Evolutionary conservation across 441 rosid species (phyloP).

Genomic region (Jatropha podagrica): DNA sequence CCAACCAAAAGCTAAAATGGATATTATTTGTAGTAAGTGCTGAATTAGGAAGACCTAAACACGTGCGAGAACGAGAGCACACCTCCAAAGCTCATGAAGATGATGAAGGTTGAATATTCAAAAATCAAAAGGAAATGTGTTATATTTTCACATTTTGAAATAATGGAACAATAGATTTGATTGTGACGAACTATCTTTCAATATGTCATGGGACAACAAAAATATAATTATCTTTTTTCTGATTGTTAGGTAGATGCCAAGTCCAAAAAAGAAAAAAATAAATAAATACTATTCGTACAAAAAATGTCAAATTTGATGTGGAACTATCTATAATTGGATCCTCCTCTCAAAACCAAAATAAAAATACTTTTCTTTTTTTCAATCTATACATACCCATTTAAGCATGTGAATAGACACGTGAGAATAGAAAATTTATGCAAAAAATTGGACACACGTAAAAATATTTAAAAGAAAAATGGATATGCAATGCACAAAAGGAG

Average conservation of each 20-base stretch:
- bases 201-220: background rate
- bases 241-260: background rate
- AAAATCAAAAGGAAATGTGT: too few species aligned
- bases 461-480: background rate
- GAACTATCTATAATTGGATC: background rate
- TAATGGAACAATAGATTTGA: background rate
- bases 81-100: too few species aligned
- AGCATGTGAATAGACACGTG: background rate
- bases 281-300: background rate
- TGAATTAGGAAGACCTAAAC: too few species aligned
- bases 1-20: too few species aligned
- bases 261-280: background rate
- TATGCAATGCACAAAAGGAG: background rate
- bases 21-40: too few species aligned
- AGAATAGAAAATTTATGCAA: background rate
- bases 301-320: background rate
- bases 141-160: background rate
- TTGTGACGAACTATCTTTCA: background rate
- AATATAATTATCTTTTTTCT: too few species aligned
- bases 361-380: too few species aligned
- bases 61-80: too few species aligned
- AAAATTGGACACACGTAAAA: too few species aligned
- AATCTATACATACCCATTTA: background rate
- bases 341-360: too few species aligned
- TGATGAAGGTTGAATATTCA: too few species aligned